Base-by-base conservation (phyloP, 768 basidiomycete genomes). In the Lepiota venenata region DNA sequence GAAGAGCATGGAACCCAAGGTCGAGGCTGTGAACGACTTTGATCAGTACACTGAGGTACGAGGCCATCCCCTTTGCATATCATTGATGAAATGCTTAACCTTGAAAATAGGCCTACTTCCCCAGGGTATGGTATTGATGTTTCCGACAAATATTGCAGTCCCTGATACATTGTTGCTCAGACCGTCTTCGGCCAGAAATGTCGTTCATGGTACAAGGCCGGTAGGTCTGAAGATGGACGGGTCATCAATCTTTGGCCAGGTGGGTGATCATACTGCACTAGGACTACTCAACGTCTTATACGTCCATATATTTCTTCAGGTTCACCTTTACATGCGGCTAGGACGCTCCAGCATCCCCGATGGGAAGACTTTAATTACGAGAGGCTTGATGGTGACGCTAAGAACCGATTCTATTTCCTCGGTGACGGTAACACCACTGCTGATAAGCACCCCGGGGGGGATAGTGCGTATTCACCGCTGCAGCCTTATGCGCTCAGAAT, bases 321-420 rank as follows among this genome's bases (percentile, higher is more conserved):
- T 6, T 83, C 82, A 0, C 71, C 73, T 43, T 60, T 82, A 14
- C 83, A 84, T 52, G 81, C 78, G 0, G 66, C 71, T 4, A 72
- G 71, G 22, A 74, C 77, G 1, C 64, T 87, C 4, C 66, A 69
- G 36, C 64, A 81, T 61, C 84, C 83, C 4, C 77, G 84, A 4
- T 86, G 83, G 83, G 85, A 87, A 56, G 85, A 86, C 59, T 86
- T 71, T 56, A 71, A 74, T 40, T 84, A 81, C 55, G 77, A 84
- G 60, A 65, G 52, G 4, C 60, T 77, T 3, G 77, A 79, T 52
- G 69, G 61, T n/a, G 52, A 54, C 4, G 63, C 67, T 38, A 68
- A 66, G 48, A 84, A 84, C 58, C 65, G 78, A 9, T 73, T 85
- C 58, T 70, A 77, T 54, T 87, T 81, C 80, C 71, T 85, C 6